Evolutionary conservation across 257 asterid species (phyloP).

Genomic region (Solanum pimpinellifolium): DNA sequence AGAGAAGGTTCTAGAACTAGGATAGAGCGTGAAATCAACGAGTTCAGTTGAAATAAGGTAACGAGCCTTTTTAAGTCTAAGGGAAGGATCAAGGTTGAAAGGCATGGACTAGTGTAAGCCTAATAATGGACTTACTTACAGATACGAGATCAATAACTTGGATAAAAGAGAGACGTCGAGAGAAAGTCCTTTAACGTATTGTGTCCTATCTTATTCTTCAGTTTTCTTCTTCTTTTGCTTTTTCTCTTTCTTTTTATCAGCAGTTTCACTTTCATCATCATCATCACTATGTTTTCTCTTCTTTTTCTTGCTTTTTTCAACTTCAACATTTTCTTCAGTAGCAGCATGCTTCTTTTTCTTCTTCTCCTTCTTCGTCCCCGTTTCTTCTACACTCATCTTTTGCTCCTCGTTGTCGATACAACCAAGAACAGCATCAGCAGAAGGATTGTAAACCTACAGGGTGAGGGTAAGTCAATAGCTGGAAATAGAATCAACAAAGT

Average conservation of each 20-base stretch:
- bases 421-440: conserved; percentile 51
- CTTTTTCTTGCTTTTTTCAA: conserved; percentile 35
- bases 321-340: conserved; percentile 20
- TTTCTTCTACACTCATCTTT: conserved; percentile 1
- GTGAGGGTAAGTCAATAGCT: not conserved
- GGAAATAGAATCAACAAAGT: not conserved
- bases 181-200: not conserved
- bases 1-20: not conserved
- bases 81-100: not conserved
- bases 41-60: not conserved
- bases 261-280: conserved; percentile 1
- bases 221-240: not conserved
- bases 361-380: conserved; percentile 34
- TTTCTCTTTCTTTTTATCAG: not conserved
- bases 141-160: not conserved
- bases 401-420: conserved; percentile 15
- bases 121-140: not conserved
- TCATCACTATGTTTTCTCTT: conserved; percentile 51
- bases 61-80: not conserved
- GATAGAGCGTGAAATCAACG: not conserved
- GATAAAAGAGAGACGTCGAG: not conserved
- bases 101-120: not conserved
- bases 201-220: not conserved
- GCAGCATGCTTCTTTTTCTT: conserved; percentile 6
- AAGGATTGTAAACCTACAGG: conserved; percentile 60